These are phyloP conservation scores for Alternaria arbusti DNA, from an alignment of 2,329 filamentous ascomycete genomes.

Conservation along the genomic window DNA sequence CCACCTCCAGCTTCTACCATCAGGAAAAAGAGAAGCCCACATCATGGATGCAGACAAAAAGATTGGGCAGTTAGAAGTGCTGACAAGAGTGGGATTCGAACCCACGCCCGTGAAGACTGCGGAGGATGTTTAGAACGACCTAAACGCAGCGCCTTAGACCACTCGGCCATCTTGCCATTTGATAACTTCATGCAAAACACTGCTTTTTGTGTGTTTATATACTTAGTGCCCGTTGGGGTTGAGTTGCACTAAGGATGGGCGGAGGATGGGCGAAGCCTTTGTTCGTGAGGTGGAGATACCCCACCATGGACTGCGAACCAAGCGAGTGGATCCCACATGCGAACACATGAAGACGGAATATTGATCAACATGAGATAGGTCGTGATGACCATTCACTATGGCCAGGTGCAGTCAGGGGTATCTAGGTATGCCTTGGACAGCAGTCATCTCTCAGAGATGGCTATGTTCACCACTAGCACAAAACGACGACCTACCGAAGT, in stretches of 20 bases:
- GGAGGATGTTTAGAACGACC: slow-evolving; percentile 26
- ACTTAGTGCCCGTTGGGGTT: too few relatives aligned
- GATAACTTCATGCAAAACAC: background rate
- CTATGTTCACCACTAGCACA: background rate
- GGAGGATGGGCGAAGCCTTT: background rate
- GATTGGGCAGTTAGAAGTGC: background rate
- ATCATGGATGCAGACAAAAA: background rate
- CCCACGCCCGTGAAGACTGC: slow-evolving; percentile 35
- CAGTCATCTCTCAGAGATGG: too few relatives aligned
- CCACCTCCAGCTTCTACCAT: background rate
- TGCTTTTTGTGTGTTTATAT: background rate
- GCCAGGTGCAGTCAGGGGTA: background rate
- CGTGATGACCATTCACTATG: background rate
- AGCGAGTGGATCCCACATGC: background rate
- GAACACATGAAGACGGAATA: background rate
- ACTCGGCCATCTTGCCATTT: slow-evolving; percentile 2
- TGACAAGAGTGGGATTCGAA: slow-evolving; percentile 36
- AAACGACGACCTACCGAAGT: background rate
- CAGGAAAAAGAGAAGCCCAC: background rate
- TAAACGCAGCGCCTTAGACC: slow-evolving; percentile 44
- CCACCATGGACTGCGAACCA: background rate
- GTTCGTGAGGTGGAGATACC: background rate
- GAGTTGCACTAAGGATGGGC: background rate
- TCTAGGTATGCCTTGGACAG: background rate
- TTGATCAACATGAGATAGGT: too few relatives aligned